These are phyloP conservation scores for Trametes coccinea DNA, from an alignment of 768 basidiomycete species.

Conservation along the genomic window DNA sequence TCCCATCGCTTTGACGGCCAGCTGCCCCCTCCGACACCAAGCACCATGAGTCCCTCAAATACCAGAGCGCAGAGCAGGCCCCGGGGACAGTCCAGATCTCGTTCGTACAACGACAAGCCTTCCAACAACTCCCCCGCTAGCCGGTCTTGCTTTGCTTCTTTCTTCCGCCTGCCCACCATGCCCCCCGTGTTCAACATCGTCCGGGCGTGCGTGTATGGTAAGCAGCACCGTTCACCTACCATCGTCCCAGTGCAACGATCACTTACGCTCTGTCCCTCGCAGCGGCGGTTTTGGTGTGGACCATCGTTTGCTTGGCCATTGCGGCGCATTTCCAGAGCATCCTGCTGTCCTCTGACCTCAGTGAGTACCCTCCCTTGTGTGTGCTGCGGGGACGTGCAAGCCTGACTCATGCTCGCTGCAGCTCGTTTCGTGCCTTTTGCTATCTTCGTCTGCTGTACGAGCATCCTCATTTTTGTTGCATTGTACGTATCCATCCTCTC, in stretches of 20 bases:
- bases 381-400: not conserved
- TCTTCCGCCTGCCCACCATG: conserved; percentile 46
- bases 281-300: conserved; percentile 74
- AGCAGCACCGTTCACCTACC: conserved; percentile 25
- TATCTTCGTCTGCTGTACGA: conserved; percentile 74
- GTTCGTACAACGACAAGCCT: conserved; percentile 21
- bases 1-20: conserved; percentile 6
- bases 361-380: conserved; percentile 43
- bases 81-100: conserved; percentile 26
- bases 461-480: conserved; percentile 63
- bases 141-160: conserved; percentile 26
- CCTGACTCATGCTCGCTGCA: conserved; percentile 30
- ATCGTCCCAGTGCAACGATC: not conserved
- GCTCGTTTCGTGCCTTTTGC: conserved; percentile 88
- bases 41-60: conserved; percentile 31
- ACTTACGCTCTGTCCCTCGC: conserved; percentile 4
- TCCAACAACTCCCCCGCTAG: conserved; percentile 25
- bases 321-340: conserved; percentile 76
- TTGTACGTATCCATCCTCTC: conserved; percentile 49
- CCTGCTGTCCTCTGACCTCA: conserved; percentile 75
- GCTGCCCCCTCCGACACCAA: too few species aligned
- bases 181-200: conserved; percentile 71
- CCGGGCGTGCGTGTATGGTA: conserved; percentile 68
- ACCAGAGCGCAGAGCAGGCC: conserved; percentile 22
- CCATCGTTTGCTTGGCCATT: conserved; percentile 76